Conservation (phyloP, 2,329 filamentous ascomycete genomes). For the Alternaria brassicae region DNA sequence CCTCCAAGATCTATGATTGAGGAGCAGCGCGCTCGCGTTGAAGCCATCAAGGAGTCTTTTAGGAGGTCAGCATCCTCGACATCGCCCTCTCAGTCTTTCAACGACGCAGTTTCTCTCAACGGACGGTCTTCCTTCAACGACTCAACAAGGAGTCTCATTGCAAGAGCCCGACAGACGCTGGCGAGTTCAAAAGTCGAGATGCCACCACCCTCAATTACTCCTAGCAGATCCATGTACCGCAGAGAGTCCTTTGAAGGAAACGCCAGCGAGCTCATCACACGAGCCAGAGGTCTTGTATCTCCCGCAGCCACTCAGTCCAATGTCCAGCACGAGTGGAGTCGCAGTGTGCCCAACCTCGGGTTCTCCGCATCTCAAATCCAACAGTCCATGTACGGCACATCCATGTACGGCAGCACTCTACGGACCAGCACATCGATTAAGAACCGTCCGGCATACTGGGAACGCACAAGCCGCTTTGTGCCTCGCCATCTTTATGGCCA, state of each 20-base stretch:
- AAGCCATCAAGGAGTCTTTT: conserved; percentile 28
- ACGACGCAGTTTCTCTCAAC: conserved; percentile 9
- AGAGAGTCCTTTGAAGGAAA: conserved; percentile 12
- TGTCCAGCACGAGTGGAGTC: conserved; percentile 33
- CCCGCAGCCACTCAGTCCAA: conserved; percentile 11
- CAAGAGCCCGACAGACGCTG: conserved; percentile 19
- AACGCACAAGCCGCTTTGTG: conserved; percentile 45
- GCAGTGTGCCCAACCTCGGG: conserved; percentile 36
- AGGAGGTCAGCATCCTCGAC: conserved; percentile 18
- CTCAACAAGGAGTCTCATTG: conserved; percentile 16
- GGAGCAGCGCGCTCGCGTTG: conserved; percentile 33
- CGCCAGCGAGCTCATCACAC: conserved; percentile 26
- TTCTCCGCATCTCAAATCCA: conserved; percentile 20
- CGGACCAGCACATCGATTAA: conserved; percentile 16
- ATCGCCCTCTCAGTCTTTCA: conserved; percentile 16
- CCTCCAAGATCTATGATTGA: conserved; percentile 23
- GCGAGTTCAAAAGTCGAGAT: conserved; percentile 7
- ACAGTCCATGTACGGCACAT: conserved; percentile 22
- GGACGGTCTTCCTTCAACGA: conserved; percentile 20
- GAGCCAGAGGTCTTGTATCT: conserved; percentile 24
- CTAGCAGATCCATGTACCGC: conserved; percentile 16
- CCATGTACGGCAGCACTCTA: conserved; percentile 24
- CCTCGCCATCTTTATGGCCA: conserved; percentile 47
- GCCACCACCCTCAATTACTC: conserved; percentile 4
- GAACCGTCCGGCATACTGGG: conserved; percentile 41